Conservation (phyloP, 257 asterid genomes). For the Solanum arcanum region DNA sequence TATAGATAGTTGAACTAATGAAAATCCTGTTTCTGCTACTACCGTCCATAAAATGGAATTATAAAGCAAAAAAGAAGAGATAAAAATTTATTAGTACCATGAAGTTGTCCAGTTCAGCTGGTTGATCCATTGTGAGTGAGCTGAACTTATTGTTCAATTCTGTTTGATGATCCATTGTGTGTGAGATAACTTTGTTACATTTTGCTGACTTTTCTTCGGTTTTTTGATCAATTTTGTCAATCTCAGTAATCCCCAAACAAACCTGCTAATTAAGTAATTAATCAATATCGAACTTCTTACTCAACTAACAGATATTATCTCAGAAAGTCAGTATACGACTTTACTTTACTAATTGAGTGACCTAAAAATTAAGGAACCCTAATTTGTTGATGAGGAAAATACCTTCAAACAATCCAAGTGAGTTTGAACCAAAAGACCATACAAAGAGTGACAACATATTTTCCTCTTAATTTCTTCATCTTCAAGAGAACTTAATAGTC, state of each 20-base stretch:
- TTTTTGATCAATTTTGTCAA: neutral
- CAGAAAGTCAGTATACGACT: neutral
- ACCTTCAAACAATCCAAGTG: constrained; percentile 7
- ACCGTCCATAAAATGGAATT: neutral
- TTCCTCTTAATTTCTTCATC: constrained; percentile 1
- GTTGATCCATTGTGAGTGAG: neutral
- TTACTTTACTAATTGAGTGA: neutral
- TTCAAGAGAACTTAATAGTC: neutral
- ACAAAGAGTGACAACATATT: constrained; percentile 2
- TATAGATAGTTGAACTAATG: neutral
- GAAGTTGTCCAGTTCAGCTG: constrained; percentile 39
- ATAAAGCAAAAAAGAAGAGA: neutral
- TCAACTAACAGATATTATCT: neutral
- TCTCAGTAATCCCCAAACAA: neutral
- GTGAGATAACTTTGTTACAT: neutral
- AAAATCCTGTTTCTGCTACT: neutral
- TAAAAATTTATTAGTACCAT: constrained; percentile 19
- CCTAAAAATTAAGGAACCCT: neutral
- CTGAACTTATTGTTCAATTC: constrained; percentile 21
- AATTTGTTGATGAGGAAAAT: neutral
- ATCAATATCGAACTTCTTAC: neutral
- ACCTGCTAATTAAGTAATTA: neutral
- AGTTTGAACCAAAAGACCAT: constrained; percentile 4
- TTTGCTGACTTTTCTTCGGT: neutral
- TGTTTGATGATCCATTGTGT: constrained; percentile 1